These are phyloP conservation scores for Colletotrichum tanaceti DNA, from an alignment of 2,329 filamentous ascomycete genomes.

Conservation along the genomic window DNA sequence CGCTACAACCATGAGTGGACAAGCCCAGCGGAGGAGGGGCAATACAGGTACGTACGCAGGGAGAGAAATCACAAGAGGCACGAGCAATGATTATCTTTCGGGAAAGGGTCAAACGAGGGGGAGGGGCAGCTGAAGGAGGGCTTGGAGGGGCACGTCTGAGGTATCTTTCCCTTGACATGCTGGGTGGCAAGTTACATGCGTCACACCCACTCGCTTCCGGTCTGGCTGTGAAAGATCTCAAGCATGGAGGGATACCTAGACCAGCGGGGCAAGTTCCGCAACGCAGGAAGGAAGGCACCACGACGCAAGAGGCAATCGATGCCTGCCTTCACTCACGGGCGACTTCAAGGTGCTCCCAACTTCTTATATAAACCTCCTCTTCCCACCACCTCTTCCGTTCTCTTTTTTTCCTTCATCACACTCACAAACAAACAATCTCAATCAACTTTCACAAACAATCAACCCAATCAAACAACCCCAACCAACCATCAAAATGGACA, in stretches of 20 bases:
- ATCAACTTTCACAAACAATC: constrained; percentile 45
- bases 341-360: constrained; percentile 32
- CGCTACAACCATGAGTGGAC: constrained; percentile 31
- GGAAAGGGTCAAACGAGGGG: constrained; percentile 32
- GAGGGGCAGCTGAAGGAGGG: constrained; percentile 25
- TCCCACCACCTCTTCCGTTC: constrained; percentile 30
- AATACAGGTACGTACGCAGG: constrained; percentile 29
- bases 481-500: constrained; percentile 59
- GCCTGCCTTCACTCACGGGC: constrained; percentile 18
- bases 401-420: constrained; percentile 41
- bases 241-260: neutral
- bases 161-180: neutral
- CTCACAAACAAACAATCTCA: constrained; percentile 41
- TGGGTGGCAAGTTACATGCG: constrained; percentile 6
- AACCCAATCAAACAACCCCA: constrained; percentile 42
- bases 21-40: constrained; percentile 21
- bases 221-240: constrained; percentile 5
- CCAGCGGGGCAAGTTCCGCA: constrained; percentile 33
- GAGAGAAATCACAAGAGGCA: constrained; percentile 26
- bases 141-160: neutral
- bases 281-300: constrained; percentile 26
- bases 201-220: neutral
- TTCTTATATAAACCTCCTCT: constrained; percentile 44
- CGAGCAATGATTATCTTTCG: constrained; percentile 9
- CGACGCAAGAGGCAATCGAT: constrained; percentile 24